Evolutionary conservation across 768 basidiomycete species (phyloP).

Genomic region (Hericium alpestre): DNA sequence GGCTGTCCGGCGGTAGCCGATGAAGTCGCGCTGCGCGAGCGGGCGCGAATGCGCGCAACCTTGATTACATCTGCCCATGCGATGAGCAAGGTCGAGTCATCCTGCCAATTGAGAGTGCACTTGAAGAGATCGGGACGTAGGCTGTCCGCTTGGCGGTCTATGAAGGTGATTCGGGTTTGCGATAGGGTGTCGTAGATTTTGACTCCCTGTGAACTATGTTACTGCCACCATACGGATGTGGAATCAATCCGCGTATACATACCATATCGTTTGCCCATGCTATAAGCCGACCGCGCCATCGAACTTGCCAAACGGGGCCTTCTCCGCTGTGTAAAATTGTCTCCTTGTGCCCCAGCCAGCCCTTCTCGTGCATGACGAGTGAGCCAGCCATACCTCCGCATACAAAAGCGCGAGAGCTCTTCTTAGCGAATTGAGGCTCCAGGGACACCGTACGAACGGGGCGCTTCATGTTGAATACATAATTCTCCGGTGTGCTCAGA

Average conservation of each 20-base stretch:
- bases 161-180: conserved; percentile 70
- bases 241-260: conserved; percentile 17
- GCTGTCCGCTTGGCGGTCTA: conserved; percentile 71
- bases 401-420: conserved; percentile 67
- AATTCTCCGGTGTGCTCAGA: conserved; percentile 64
- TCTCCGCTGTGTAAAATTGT: conserved; percentile 73
- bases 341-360: conserved; percentile 94
- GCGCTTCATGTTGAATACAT: conserved; percentile 82
- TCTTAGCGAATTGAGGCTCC: conserved; percentile 83
- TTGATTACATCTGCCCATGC: conserved; percentile 93
- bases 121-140: conserved; percentile 94
- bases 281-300: conserved; percentile 79
- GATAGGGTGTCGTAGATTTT: conserved; percentile 84
- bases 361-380: conserved; percentile 83
- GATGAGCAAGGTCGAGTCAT: conserved; percentile 81
- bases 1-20: conserved; percentile 37
- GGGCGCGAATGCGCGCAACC: conserved; percentile 67
- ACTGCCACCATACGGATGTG: background rate
- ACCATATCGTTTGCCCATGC: conserved; percentile 96
- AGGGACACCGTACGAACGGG: conserved; percentile 85
- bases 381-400: conserved; percentile 88
- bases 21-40: conserved; percentile 36
- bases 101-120: conserved; percentile 85
- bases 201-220: conserved; percentile 53
- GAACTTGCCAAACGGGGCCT: conserved; percentile 88